Evolutionary conservation across 1,139 yeast genomes (phyloP), one percentile per base, ranked within the genome.

Genomic region (Kodamaea derodonti): DNA sequence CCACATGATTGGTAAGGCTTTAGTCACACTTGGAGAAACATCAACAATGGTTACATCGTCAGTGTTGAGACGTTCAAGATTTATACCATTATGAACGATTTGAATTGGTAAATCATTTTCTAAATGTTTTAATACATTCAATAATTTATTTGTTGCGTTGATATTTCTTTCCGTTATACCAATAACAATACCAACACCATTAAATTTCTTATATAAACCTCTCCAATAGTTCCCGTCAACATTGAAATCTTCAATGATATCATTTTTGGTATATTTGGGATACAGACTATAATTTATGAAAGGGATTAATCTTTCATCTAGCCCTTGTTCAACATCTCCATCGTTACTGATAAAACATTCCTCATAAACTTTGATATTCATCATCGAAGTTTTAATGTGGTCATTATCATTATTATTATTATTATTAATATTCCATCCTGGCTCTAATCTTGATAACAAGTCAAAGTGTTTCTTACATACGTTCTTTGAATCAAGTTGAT

Each of bases 141-240:
- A 46, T 20, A 67, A 48, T 20, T 62, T 43, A 1, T 56, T 38
- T 4, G 63, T 50, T 26, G 50, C 51, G 4, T 56, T 55, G n/a
- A 60, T 47, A 41, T 62, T 65, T 2, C 34, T 29, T 35, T 65
- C 65, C 2, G 54, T 48, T n/a, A 65, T 49, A 2, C 71, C 63
- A 34, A 68, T 41, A 4, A 65, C 72, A 14, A 68, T 54, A 2
- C 74, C 73, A 34, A 42, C 51, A 2, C 71, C 72, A 29, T 53
- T 47, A 27, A 60, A 40, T 8, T 43, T 45, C 2, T 36, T 33
- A 36, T 50, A 48, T 33, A 53, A 55, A 24, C 46, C 47, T 9
- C 38, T 35, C 33, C 39, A 37, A 27, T 31, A 62, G 38, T 25
- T 25, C 14, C 28, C 28, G 6, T 25, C 11, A 25, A 14, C 6